Evolutionary conservation across 2,329 filamentous ascomycete species (phyloP).

Genomic region (Dryadomyces quercivorus): DNA sequence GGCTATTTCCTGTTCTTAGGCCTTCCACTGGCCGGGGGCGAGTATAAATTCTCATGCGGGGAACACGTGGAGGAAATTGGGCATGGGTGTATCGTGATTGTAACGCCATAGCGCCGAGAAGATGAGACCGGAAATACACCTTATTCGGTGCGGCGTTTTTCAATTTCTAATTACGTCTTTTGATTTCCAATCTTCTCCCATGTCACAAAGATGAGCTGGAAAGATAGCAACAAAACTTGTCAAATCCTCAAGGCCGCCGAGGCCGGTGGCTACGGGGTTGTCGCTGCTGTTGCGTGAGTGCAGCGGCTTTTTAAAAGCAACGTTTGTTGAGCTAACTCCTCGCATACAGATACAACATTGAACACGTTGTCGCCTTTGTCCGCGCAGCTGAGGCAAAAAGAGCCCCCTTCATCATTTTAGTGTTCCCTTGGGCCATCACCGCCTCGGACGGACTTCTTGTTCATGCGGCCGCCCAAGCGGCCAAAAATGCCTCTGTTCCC

Average conservation of each 20-base stretch:
- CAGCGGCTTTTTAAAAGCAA: not conserved
- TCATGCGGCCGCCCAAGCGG: slow-evolving; percentile 36
- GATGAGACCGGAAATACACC: not conserved
- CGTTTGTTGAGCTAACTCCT: no score
- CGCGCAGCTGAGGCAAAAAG: slow-evolving; percentile 38
- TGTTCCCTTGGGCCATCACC: slow-evolving; percentile 59
- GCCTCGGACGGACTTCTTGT: slow-evolving; percentile 43
- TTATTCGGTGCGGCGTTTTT: not conserved
- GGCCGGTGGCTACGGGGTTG: slow-evolving; percentile 7
- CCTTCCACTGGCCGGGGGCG: no score
- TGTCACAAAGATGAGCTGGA: not conserved
- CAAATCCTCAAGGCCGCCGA: slow-evolving; percentile 10
- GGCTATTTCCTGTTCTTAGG: no score
- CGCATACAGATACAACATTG: slow-evolving; percentile 41
- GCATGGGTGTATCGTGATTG: not conserved
- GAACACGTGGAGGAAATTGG: no score
- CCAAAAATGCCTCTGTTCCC: slow-evolving; percentile 37
- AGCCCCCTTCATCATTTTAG: slow-evolving; percentile 54
- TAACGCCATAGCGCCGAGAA: not conserved
- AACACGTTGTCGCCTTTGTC: slow-evolving; percentile 42
- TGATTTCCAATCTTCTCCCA: not conserved
- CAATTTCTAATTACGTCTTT: not conserved
- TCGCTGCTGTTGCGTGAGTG: slow-evolving; percentile 3
- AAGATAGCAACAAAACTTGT: slow-evolving; percentile 4
- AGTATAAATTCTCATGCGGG: no score